phyloP scores from a whole-genome alignment of 352 stramenopile species.

The Phytophthora citrophthora region DNA sequence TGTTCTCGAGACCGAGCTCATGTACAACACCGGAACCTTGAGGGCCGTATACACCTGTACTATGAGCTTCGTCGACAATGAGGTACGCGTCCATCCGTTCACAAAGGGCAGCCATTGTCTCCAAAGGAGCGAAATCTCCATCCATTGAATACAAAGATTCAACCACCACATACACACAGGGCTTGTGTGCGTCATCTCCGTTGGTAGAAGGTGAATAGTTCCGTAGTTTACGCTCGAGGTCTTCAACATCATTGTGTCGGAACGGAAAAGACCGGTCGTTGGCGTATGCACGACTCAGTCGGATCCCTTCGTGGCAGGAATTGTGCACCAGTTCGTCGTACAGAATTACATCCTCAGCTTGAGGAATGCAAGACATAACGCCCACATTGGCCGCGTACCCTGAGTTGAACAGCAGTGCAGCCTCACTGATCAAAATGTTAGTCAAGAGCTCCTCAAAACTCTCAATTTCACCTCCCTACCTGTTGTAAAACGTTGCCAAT shows the following conservation, averaged over 20 bases:
- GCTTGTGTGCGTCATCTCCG: constrained; percentile 14
- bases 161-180: constrained; percentile 94
- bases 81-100: constrained; percentile 82
- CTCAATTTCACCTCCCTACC: constrained; percentile 23
- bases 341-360: constrained; percentile 91
- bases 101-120: constrained; percentile 85
- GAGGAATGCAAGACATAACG: constrained; percentile 92
- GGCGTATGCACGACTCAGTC: constrained; percentile 78
- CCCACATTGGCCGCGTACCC: constrained; percentile 97
- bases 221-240: constrained; percentile 72
- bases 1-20: constrained; percentile 75
- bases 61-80: constrained; percentile 98
- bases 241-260: constrained; percentile 90
- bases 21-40: constrained; percentile 74
- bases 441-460: constrained; percentile 3
- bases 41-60: constrained; percentile 90
- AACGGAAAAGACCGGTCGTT: constrained; percentile 48
- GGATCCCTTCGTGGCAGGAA: constrained; percentile 94
- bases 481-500: constrained; percentile 89
- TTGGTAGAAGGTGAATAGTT: constrained; percentile 23
- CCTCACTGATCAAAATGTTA: constrained; percentile 54
- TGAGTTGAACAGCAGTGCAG: constrained; percentile 96
- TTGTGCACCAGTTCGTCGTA: constrained; percentile 98
- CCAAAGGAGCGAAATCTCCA: constrained; percentile 94
- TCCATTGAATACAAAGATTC: constrained; percentile 99